A percentile compares a stretch with the other conserved stretches of the same genome.
These are phyloP conservation scores for Datisca glomerata DNA, from an alignment of 306 rosid species.

Conservation along the genomic window DNA sequence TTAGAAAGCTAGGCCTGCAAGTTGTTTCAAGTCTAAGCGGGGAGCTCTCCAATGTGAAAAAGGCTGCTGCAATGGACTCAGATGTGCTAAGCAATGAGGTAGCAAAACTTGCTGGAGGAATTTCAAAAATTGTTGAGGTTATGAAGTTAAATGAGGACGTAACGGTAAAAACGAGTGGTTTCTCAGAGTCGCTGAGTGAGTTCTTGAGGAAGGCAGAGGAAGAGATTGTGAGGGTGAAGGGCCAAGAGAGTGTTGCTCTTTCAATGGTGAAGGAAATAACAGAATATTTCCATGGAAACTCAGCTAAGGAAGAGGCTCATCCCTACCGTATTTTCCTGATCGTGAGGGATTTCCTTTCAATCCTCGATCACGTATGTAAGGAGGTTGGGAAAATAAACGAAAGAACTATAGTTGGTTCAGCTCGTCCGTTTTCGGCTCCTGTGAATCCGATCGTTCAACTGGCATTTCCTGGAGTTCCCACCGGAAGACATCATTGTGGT, in stretches of 20 bases:
- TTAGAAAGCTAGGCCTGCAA: constrained; percentile 71
- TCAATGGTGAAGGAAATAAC: constrained; percentile 66
- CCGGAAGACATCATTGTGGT: constrained; percentile 30
- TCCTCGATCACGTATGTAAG: constrained; percentile 75
- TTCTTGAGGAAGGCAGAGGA: constrained; percentile 55
- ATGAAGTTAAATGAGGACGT: constrained; percentile 41
- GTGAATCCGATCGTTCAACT: constrained; percentile 20
- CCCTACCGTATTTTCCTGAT: constrained; percentile 65
- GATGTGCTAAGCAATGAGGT: constrained; percentile 53
- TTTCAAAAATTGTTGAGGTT: constrained; percentile 41
- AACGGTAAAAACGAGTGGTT: constrained; percentile 36
- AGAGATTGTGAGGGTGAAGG: constrained; percentile 50
- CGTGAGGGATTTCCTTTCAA: constrained; percentile 68
- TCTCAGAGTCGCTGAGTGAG: constrained; percentile 47
- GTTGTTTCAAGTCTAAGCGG: constrained; percentile 79
- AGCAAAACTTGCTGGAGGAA: constrained; percentile 58
- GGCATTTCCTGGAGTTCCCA: constrained; percentile 36
- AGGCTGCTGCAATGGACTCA: constrained; percentile 82
- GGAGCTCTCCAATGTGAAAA: constrained; percentile 75
- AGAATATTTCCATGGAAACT: constrained; percentile 79
- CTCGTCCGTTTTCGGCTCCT: constrained; percentile 30
- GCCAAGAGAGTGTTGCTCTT: constrained; percentile 39
- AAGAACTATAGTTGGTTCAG: constrained; percentile 54
- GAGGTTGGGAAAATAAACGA: constrained; percentile 71
- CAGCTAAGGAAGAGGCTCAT: constrained; percentile 81